These are phyloP conservation scores for Xylaria grammica DNA, from an alignment of 495 filamentous ascomycete species.

Conservation along the genomic window DNA sequence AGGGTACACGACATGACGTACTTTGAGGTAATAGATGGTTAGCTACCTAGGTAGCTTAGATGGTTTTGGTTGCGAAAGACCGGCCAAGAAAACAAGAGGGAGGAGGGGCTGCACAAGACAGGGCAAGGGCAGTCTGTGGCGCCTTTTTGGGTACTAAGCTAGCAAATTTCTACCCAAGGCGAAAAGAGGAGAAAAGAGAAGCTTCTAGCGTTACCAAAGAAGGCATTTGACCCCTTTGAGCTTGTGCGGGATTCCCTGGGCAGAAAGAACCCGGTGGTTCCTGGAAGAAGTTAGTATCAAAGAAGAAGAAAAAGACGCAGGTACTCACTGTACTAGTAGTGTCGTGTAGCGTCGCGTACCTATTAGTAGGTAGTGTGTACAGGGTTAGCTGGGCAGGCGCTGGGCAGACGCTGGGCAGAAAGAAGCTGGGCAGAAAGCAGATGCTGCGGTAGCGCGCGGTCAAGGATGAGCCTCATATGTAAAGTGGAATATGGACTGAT, in stretches of 20 bases:
- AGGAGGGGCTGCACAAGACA: not conserved
- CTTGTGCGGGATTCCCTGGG: not conserved
- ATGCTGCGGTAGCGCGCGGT: not conserved
- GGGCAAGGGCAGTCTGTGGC: too few species aligned
- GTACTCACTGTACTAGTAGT: slow-evolving; percentile 7
- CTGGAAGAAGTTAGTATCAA: not conserved
- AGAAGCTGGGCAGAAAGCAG: too few species aligned
- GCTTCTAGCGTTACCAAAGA: not conserved
- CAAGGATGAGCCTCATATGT: slow-evolving; percentile 23
- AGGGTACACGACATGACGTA: slow-evolving; percentile 13
- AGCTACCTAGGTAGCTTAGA: not conserved
- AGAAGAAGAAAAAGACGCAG: slow-evolving; percentile 17
- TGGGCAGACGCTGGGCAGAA: too few species aligned
- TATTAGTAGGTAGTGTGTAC: too few species aligned
- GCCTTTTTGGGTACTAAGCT: not conserved
- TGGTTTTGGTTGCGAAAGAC: not conserved
- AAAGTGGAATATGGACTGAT: slow-evolving; percentile 13
- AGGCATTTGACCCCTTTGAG: not conserved
- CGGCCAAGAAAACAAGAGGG: not conserved
- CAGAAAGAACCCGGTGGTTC: not conserved
- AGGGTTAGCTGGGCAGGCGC: too few species aligned
- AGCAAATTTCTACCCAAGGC: not conserved
- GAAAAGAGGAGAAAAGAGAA: not conserved
- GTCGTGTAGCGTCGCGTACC: too few species aligned
- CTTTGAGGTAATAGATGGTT: not conserved